These are phyloP conservation scores for Leptomonas pyrrhocoris DNA, from an alignment of 208 protist species.

Conservation along the genomic window DNA sequence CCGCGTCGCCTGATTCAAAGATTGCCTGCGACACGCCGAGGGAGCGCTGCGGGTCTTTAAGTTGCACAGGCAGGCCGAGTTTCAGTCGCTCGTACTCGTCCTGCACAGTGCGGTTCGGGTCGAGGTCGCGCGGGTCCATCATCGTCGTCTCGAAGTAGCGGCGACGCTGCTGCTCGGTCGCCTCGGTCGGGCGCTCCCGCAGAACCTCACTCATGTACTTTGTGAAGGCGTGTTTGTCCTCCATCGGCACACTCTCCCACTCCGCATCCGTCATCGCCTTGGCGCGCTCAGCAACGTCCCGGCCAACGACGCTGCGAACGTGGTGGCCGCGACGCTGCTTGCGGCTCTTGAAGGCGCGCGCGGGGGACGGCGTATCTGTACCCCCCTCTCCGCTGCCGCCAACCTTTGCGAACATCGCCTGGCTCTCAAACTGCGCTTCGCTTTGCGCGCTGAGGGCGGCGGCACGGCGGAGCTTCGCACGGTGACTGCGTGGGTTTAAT, in stretches of 20 bases:
- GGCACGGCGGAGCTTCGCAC: slow-evolving; percentile 50
- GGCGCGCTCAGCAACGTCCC: slow-evolving; percentile 61
- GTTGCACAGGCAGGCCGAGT: slow-evolving; percentile 72
- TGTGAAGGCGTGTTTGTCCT: slow-evolving; percentile 81
- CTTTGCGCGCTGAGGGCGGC: slow-evolving; percentile 33
- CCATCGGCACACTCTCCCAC: slow-evolving; percentile 79
- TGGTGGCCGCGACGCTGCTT: slow-evolving; percentile 45
- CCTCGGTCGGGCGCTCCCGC: slow-evolving; percentile 64
- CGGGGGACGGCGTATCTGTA: not conserved
- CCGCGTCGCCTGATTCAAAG: slow-evolving; percentile 71
- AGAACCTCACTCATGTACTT: slow-evolving; percentile 72
- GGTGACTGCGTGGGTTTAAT: slow-evolving; percentile 70
- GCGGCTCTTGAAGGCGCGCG: slow-evolving; percentile 35
- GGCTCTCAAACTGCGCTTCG: slow-evolving; percentile 49
- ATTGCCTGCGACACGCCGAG: slow-evolving; percentile 81
- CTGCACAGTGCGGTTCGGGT: slow-evolving; percentile 56
- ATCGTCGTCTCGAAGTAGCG: slow-evolving; percentile 89
- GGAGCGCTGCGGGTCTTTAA: slow-evolving; percentile 72
- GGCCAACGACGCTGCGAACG: slow-evolving; percentile 36
- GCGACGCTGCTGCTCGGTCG: slow-evolving; percentile 84
- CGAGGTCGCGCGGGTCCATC: slow-evolving; percentile 68
- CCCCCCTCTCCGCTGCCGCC: slow-evolving; percentile 27
- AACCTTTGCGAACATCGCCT: slow-evolving; percentile 66
- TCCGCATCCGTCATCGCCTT: slow-evolving; percentile 79
- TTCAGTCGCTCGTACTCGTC: slow-evolving; percentile 84